Percentiles rank a stretch among this genome's conserved stretches.
Conservation (phyloP, 2,329 filamentous ascomycete species). For the Aquanectria penicillioides region DNA sequence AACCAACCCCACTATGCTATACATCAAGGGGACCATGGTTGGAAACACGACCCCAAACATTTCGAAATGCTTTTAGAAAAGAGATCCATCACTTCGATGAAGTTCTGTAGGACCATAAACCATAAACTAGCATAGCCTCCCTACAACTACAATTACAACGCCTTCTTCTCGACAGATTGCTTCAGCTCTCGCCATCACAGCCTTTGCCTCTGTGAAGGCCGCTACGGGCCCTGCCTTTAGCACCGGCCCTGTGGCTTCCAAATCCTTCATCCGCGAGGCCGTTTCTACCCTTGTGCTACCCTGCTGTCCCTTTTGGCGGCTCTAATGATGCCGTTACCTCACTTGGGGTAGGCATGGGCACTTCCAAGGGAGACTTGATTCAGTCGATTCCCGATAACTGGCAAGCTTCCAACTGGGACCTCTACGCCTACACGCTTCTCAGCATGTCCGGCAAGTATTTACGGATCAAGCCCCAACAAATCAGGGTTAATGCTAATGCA, state of each 20-base stretch:
- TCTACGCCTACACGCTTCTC: slow-evolving; percentile 55
- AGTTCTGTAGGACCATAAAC: too few relatives aligned
- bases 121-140: background rate
- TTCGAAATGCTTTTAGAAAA: background rate
- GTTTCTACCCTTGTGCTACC: slow-evolving; percentile 56
- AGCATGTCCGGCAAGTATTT: slow-evolving; percentile 40
- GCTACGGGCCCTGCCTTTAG: slow-evolving; percentile 53
- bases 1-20: too few relatives aligned
- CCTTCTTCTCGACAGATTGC: slow-evolving; percentile 27
- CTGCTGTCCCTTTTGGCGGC: slow-evolving; percentile 46
- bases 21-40: background rate
- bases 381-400: slow-evolving; percentile 56
- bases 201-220: slow-evolving; percentile 31
- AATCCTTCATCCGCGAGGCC: slow-evolving; percentile 55
- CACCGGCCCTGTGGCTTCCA: slow-evolving; percentile 52
- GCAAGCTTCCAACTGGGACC: slow-evolving; percentile 46
- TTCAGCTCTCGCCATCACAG: slow-evolving; percentile 29
- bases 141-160: slow-evolving; percentile 28
- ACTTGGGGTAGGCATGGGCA: slow-evolving; percentile 61
- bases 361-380: slow-evolving; percentile 56
- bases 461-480: background rate
- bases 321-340: slow-evolving; percentile 50
- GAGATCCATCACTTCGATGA: too few relatives aligned
- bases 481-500: background rate
- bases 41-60: background rate